A percentile compares a stretch with the other conserved stretches of the same genome.
phyloP scores from a whole-genome alignment of 129 eudicot genomes.

The Oenanthe sinensis region DNA sequence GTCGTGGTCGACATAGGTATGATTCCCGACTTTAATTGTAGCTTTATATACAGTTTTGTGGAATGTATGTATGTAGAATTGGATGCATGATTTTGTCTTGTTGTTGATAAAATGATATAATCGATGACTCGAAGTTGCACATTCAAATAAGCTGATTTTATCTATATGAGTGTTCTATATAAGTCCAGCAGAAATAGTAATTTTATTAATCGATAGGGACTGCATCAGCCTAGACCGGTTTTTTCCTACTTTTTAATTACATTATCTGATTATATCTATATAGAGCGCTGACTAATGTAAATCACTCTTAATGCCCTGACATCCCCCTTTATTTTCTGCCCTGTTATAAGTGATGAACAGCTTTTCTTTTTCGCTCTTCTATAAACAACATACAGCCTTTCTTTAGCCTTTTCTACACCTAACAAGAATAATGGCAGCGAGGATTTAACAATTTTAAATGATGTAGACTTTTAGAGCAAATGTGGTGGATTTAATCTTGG shows the following conservation, averaged over 20 bases:
- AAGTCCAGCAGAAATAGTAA: background rate
- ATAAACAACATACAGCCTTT: background rate
- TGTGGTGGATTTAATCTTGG: background rate
- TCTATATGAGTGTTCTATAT: background rate
- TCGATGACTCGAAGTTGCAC: too few relatives aligned
- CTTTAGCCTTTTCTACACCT: background rate
- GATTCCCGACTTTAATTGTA: background rate
- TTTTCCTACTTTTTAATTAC: background rate
- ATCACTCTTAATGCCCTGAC: background rate
- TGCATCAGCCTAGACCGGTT: background rate
- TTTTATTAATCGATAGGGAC: background rate
- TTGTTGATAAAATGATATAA: background rate
- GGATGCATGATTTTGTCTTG: background rate
- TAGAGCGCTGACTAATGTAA: background rate
- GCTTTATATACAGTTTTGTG: background rate
- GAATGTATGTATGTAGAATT: background rate
- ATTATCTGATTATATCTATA: background rate
- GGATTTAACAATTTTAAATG: background rate
- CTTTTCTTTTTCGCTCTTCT: background rate
- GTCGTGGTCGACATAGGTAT: slow-evolving; percentile 67
- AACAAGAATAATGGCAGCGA: background rate
- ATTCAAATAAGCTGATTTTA: too few relatives aligned
- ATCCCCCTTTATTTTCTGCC: background rate
- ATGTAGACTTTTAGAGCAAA: background rate
- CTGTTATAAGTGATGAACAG: background rate